A percentile compares a stretch with the other conserved stretches of the same genome.
Conservation (phyloP, 805 yeast species). For the Metschnikowia drakensbergensis region DNA sequence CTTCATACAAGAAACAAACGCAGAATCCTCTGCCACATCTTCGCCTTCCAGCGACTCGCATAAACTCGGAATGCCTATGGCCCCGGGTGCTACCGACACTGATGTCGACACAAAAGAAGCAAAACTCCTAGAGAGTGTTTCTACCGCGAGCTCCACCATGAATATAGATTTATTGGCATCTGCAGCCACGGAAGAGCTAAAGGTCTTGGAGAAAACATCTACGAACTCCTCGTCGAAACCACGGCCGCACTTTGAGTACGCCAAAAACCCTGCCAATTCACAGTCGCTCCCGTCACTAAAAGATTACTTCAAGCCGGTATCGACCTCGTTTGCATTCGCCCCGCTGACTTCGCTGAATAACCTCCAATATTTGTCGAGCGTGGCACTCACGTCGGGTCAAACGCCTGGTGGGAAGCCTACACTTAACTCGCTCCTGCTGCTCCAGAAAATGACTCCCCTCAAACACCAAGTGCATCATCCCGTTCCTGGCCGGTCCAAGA, state of each 20-base stretch:
- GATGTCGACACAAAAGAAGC: slow-evolving; percentile 8
- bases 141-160: slow-evolving; percentile 19
- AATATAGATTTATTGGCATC: slow-evolving; percentile 51
- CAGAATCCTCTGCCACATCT: slow-evolving; percentile 4
- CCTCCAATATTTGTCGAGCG: slow-evolving; percentile 38
- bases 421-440: slow-evolving; percentile 41
- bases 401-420: slow-evolving; percentile 22
- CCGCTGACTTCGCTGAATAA: slow-evolving; percentile 18
- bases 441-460: slow-evolving; percentile 59
- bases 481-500: slow-evolving; percentile 17
- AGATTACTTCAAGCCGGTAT: slow-evolving; percentile 37
- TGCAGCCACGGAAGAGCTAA: slow-evolving; percentile 54
- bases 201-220: slow-evolving; percentile 32
- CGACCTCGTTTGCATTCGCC: slow-evolving; percentile 7
- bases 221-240: slow-evolving; percentile 6
- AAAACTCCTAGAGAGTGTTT: slow-evolving; percentile 1
- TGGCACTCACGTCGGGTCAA: slow-evolving; percentile 30
- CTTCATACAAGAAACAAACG: neutral
- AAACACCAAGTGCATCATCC: slow-evolving; percentile 17
- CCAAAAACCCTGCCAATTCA: slow-evolving; percentile 26
- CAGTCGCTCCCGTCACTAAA: slow-evolving; percentile 52
- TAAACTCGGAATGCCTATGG: neutral
- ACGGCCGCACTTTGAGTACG: slow-evolving; percentile 3
- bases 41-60: slow-evolving; percentile 5
- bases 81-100: slow-evolving; percentile 2